Conservation (phyloP, 2,329 filamentous ascomycete genomes). For the Westerdykella ornata region DNA sequence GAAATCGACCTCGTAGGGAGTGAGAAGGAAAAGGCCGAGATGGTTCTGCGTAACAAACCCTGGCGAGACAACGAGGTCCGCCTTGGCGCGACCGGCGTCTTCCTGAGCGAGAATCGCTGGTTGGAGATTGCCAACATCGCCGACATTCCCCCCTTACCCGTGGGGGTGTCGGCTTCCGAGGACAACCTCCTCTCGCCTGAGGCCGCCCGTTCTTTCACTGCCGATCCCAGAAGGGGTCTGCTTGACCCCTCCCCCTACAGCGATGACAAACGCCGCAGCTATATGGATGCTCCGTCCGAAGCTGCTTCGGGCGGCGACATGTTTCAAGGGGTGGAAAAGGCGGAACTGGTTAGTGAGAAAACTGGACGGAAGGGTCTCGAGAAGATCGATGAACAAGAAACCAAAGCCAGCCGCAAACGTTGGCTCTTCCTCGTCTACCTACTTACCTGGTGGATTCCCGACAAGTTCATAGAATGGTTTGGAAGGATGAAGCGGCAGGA, state of each 20-base stretch:
- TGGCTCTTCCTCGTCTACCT: constrained; percentile 82
- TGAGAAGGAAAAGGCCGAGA: constrained; percentile 84
- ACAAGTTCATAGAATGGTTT: constrained; percentile 68
- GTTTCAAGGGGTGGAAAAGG: constrained; percentile 94
- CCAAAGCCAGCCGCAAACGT: constrained; percentile 74
- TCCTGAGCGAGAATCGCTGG: constrained; percentile 94
- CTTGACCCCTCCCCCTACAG: constrained; percentile 53
- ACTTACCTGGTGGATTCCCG: constrained; percentile 81
- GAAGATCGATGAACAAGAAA: constrained; percentile 78
- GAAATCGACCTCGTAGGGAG: constrained; percentile 84
- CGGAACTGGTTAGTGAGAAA: constrained; percentile 90
- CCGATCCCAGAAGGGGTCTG: constrained; percentile 53
- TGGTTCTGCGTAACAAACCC: constrained; percentile 82
- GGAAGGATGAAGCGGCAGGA: constrained; percentile 90
- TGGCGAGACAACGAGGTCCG: constrained; percentile 91
- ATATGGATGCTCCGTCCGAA: constrained; percentile 80
- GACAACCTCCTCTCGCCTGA: constrained; percentile 55
- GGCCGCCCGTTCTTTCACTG: constrained; percentile 45
- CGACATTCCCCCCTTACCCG: constrained; percentile 48
- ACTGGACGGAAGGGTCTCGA: constrained; percentile 84
- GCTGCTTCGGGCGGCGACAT: constrained; percentile 96
- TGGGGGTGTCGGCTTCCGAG: constrained; percentile 37
- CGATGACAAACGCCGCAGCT: constrained; percentile 71
- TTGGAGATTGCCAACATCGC: constrained; percentile 73
- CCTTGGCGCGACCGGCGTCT: constrained; percentile 86